These are phyloP conservation scores for Fusarium multiceps DNA, from an alignment of 2,329 filamentous ascomycete genomes.

Conservation along the genomic window DNA sequence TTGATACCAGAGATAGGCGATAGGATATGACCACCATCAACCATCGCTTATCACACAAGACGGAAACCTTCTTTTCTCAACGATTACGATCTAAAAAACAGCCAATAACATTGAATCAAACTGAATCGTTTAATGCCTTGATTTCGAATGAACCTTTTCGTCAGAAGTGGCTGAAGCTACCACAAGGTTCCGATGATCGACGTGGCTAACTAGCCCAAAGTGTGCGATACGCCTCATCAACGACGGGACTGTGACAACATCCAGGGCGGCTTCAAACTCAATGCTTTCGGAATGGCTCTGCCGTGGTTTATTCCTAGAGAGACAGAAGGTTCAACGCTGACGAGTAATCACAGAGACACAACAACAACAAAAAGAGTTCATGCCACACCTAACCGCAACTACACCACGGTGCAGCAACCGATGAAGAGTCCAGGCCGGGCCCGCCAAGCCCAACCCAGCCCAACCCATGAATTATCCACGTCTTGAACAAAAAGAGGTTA, in stretches of 20 bases:
- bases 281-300: slow-evolving; percentile 27
- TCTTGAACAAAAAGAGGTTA: slow-evolving; percentile 17
- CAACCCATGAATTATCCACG: slow-evolving; percentile 15
- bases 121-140: slow-evolving; percentile 11
- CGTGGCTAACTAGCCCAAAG: slow-evolving; percentile 24
- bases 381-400: slow-evolving; percentile 22
- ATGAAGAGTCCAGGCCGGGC: neutral
- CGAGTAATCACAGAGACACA: neutral
- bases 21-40: neutral
- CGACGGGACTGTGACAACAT: slow-evolving; percentile 25
- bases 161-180: slow-evolving; percentile 24
- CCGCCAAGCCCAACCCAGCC: neutral
- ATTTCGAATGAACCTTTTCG: slow-evolving; percentile 19
- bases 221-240: slow-evolving; percentile 16
- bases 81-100: neutral
- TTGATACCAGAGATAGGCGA: neutral
- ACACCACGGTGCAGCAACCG: neutral
- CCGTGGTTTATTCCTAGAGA: neutral
- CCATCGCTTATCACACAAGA: neutral
- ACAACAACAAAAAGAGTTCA: slow-evolving; percentile 23
- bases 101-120: neutral
- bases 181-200: slow-evolving; percentile 33
- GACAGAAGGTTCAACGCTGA: slow-evolving; percentile 22
- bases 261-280: slow-evolving; percentile 9
- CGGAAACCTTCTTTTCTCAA: neutral